These are phyloP conservation scores for Colletotrichum kahawae DNA, from an alignment of 2,329 filamentous ascomycete genomes.

Conservation along the genomic window DNA sequence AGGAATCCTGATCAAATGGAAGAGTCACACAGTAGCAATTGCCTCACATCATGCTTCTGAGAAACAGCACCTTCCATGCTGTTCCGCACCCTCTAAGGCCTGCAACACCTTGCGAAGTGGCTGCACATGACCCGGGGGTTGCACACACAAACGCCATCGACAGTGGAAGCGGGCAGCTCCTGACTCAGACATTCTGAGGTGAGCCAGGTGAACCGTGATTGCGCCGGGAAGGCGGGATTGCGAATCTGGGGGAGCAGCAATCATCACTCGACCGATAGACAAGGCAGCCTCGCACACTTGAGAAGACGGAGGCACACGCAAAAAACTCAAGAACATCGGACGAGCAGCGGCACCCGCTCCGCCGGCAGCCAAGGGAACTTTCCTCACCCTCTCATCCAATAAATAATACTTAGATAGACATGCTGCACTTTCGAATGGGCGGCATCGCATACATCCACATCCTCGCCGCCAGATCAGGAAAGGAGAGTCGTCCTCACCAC, in stretches of 20 bases:
- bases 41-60: not conserved
- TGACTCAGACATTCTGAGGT: slow-evolving; percentile 9
- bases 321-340: not conserved
- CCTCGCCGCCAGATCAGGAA: not conserved
- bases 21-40: not conserved
- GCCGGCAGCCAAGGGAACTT: not conserved
- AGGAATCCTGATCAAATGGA: not conserved
- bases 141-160: not conserved
- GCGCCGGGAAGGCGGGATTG: not conserved
- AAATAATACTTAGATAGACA: not conserved
- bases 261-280: not conserved
- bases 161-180: not conserved
- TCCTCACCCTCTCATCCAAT: not conserved
- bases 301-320: not conserved
- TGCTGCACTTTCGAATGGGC: not conserved
- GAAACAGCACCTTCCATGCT: slow-evolving; percentile 15
- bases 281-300: not conserved
- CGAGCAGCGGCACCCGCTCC: not conserved
- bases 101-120: not conserved
- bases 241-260: slow-evolving; percentile 9
- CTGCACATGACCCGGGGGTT: slow-evolving; percentile 3
- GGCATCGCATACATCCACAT: not conserved
- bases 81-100: not conserved
- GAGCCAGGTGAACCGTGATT: not conserved
- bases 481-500: not conserved